Base-by-base conservation (phyloP, 83 land plant genomes). In the Diphasiastrum complanatum region DNA sequence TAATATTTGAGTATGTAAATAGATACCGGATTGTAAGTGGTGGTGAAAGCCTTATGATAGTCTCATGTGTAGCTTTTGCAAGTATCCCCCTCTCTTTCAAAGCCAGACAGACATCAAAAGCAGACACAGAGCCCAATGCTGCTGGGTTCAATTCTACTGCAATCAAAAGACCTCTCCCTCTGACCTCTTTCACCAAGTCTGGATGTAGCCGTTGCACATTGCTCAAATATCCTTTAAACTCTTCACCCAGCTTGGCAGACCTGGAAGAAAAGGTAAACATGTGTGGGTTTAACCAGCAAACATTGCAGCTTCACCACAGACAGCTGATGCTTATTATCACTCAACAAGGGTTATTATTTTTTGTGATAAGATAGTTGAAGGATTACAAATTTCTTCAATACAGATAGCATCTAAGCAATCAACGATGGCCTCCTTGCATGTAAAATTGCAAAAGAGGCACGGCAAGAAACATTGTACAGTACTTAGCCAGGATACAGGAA, bases 21-120 rank as follows among this genome's bases (percentile, higher is more conserved):
- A 3, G 20, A 63, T 71, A 90, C 99, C 86, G 84, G 41, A 95
- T 84, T 24, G 81, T 80, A n/a, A 95, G 79, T 27, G 99, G 99
- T 67, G 99, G 99, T 28, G 97, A 87, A 40, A 95, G 76, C 47
- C 99, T 68, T 47, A 95, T 87, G 23, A 90, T 86, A 27, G 93
- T 90, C 37, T 85, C 83, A 76, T 95, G 97, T 37, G 99, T 95
- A 27, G 99, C 95, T 61, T 95, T 95, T 1, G 99, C 97, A 50
- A 95, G 80, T 71, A 95, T 78, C 22, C 99, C 99, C 59, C 93
- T 79, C 60, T 95, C 97, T 73, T 95, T 95, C 72, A 95, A 60
- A 56, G 73, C 76, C 5, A 86, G 69, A 51, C 99, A 95, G 18
- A 95, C 62, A 63, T 95, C 99, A 69, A 80, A 90, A 48, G 97